Conservation (phyloP, 129 eudicot genomes). For the Calendula officinalis region DNA sequence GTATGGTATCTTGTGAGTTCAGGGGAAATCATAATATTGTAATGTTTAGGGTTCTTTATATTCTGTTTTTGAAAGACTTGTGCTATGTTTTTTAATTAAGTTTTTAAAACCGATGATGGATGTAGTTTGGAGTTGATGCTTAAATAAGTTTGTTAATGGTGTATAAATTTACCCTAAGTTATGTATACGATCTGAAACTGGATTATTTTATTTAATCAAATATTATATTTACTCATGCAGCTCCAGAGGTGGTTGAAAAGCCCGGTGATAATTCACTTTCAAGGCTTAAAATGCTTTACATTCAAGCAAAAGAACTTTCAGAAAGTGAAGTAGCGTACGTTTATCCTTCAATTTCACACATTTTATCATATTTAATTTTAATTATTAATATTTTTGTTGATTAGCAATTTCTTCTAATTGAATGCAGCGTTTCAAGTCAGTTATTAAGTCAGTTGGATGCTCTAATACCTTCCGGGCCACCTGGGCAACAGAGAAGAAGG, state of each 20-base stretch:
- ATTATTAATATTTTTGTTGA: too few species aligned
- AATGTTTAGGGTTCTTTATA: too few species aligned
- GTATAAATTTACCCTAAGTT: slow-evolving; percentile 13
- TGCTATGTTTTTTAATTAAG: slow-evolving; percentile 10
- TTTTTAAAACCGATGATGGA: slow-evolving; percentile 18
- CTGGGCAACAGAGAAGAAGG: slow-evolving; percentile 83
- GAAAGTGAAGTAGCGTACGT: slow-evolving; percentile 84
- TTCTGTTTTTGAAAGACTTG: too few species aligned
- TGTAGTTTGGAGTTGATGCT: slow-evolving; percentile 12
- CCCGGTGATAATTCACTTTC: slow-evolving; percentile 86
- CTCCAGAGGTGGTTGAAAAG: slow-evolving; percentile 95
- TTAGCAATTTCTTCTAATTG: slow-evolving; percentile 4
- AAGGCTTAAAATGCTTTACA: slow-evolving; percentile 71
- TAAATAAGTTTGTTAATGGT: slow-evolving; percentile 5
- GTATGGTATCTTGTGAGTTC: slow-evolving; percentile 7
- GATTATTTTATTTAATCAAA: slow-evolving; percentile 14
- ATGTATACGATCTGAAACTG: neutral
- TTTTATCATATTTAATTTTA: neutral
- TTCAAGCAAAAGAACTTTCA: slow-evolving; percentile 85
- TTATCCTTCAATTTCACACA: neutral
- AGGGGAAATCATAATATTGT: slow-evolving; percentile 2
- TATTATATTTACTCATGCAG: slow-evolving; percentile 42
- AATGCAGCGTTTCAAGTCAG: slow-evolving; percentile 68
- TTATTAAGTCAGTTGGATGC: slow-evolving; percentile 65
- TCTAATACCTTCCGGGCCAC: slow-evolving; percentile 73